A percentile compares a stretch with the other conserved stretches of the same genome.
These are phyloP conservation scores for Oryza longistaminata DNA, from an alignment of 176 grass and related monocot species.

Conservation along the genomic window DNA sequence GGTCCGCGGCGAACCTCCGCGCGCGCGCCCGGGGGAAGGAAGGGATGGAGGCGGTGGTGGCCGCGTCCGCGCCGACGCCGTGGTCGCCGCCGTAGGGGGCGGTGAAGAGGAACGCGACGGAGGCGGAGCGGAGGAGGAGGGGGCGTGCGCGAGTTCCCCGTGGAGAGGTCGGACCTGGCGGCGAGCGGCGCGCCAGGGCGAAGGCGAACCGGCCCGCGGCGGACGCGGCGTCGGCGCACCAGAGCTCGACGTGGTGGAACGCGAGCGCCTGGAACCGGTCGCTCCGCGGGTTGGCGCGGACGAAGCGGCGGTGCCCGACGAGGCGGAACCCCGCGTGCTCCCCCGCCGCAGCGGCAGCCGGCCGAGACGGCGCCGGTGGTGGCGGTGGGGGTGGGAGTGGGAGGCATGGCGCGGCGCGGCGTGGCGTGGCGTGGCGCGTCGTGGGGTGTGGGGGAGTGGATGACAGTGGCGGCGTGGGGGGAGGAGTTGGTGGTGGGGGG, in stretches of 20 bases:
- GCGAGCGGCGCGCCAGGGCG: constrained; percentile 62
- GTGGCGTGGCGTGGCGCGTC: constrained; percentile 6
- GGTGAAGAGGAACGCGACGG: constrained; percentile 81
- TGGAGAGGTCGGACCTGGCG: constrained; percentile 85
- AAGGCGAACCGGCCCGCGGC: constrained; percentile 79
- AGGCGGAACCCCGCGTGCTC: background rate
- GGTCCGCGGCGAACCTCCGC: constrained; percentile 51
- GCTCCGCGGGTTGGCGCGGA: constrained; percentile 41
- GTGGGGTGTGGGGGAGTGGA: background rate
- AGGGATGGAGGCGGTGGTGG: constrained; percentile 51
- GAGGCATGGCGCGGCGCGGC: constrained; percentile 14
- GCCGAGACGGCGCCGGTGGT: constrained; percentile 35
- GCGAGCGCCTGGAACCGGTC: constrained; percentile 64
- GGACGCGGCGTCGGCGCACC: constrained; percentile 67
- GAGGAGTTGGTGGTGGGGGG: background rate
- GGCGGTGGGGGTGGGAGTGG: background rate
- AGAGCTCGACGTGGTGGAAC: constrained; percentile 95
- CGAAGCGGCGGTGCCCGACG: background rate
- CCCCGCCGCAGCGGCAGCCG: background rate
- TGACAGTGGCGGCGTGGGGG: background rate
- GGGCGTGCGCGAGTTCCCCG: constrained; percentile 77
- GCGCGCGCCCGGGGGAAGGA: constrained; percentile 63
- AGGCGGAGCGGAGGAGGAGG: constrained; percentile 69
- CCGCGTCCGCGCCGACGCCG: constrained; percentile 1
- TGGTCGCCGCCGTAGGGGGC: constrained; percentile 54